phyloP scores from a whole-genome alignment of 1,139 yeast genomes.

The Taphrina populina region DNA sequence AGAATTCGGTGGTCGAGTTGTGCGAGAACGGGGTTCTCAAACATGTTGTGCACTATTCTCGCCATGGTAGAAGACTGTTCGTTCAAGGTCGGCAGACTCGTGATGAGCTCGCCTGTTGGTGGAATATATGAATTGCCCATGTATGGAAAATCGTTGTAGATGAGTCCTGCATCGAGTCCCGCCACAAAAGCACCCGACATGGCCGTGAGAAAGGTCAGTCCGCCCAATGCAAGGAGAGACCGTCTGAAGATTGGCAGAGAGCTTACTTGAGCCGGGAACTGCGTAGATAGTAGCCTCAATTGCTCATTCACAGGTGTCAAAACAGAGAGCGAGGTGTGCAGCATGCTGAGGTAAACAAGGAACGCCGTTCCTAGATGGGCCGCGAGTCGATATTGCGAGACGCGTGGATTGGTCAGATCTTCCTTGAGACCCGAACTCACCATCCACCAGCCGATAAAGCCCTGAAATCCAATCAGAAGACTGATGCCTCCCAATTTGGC shows the following conservation, averaged over 20 bases:
- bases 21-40: slow-evolving; percentile 95
- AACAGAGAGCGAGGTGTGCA: slow-evolving; percentile 84
- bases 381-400: slow-evolving; percentile 89
- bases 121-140: slow-evolving; percentile 80
- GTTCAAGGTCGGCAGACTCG: slow-evolving; percentile 55
- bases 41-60: slow-evolving; percentile 58
- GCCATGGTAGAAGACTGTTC: not conserved
- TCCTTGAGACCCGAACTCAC: slow-evolving; percentile 90
- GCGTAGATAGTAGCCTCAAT: not conserved
- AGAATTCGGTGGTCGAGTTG: slow-evolving; percentile 85
- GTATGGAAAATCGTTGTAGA: slow-evolving; percentile 92
- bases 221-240: slow-evolving; percentile 17
- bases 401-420: slow-evolving; percentile 83
- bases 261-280: not conserved
- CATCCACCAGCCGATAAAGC: slow-evolving; percentile 99
- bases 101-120: slow-evolving; percentile 67
- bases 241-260: slow-evolving; percentile 28
- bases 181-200: slow-evolving; percentile 98
- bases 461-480: slow-evolving; percentile 82
- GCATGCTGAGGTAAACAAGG: slow-evolving; percentile 78
- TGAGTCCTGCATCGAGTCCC: slow-evolving; percentile 94
- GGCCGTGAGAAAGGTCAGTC: slow-evolving; percentile 55
- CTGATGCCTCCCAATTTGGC: slow-evolving; percentile 66
- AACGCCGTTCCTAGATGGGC: slow-evolving; percentile 95
- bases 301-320: slow-evolving; percentile 42